Base-by-base conservation (phyloP, 371 early-diverging fungal species). In the Parasitella parasitica region DNA sequence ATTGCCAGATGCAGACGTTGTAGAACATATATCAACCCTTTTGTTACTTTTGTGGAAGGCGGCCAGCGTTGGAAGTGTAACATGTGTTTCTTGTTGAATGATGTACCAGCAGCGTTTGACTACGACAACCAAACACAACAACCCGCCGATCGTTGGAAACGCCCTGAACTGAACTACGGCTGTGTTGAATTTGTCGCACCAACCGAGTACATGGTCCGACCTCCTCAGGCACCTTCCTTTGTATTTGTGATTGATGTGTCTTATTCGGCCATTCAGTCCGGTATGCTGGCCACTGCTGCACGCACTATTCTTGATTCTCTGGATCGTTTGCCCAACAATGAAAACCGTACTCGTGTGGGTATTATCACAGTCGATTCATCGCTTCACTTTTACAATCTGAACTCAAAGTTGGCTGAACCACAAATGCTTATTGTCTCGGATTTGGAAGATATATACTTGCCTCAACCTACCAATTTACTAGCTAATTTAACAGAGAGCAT, bases 21-120 rank as follows among this genome's bases (percentile, higher is more conserved):
- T 82, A 80, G 92, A 43, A 86, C 93, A 1, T 94, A 94, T 61
- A 89, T 94, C 67, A 94, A 94, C 63, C 94, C 94, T 9, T 94
- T 87, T 80, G 88, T 94, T 8, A 81, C 83, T 59, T 93, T 91
- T 71, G 78, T 89, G 0, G 92, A 90, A 58, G 89, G 90, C 34
- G 93, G 91, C 0, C 74, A 86, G 8, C 71, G 89, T 56, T 94
- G 94, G 95, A 82, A 83, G 67, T 94, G 95, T 67, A 94, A 94
- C 71, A 75, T 94, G 78, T 94, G 95, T 73, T 81, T 77, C 22
- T 63, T 91, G 56, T 82, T 82, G 48, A 94, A 94, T 64, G 93
- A 94, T 62, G 91, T 93, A 4, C 93, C 93, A 13, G 70, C 81
- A 35, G 82, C 84, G 30, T 92, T 91, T 67, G 92, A 91, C 62